A percentile compares a stretch with the other conserved stretches of the same genome.
Evolutionary conservation across 83 land plant species (phyloP).

Genomic region (Thuja plicata): DNA sequence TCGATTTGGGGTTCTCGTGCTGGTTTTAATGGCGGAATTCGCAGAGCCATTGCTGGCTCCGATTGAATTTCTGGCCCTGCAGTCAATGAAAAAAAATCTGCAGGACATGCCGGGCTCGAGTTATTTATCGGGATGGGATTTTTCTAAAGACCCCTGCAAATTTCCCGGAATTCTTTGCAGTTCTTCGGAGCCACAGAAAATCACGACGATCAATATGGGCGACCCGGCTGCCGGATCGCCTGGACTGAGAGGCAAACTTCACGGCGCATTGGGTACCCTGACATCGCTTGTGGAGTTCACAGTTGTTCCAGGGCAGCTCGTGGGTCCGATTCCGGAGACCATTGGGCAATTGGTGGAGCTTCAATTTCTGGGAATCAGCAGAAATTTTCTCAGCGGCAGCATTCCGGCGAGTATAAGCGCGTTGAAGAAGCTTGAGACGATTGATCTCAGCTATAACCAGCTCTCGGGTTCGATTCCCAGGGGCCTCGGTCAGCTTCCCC

Average conservation of each 20-base stretch:
- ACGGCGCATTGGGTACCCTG: conserved; percentile 42
- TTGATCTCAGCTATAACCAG: conserved; percentile 64
- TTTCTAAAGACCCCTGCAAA: conserved; percentile 52
- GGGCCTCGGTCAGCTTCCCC: conserved; percentile 27
- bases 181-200: conserved; percentile 22
- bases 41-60: conserved; percentile 46
- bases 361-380: conserved; percentile 57
- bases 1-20: neutral
- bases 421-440: conserved; percentile 37
- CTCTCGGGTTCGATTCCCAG: conserved; percentile 53
- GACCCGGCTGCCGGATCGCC: conserved; percentile 70
- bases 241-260: conserved; percentile 49
- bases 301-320: conserved; percentile 50
- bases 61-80: conserved; percentile 62
- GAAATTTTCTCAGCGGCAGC: conserved; percentile 49
- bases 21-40: neutral
- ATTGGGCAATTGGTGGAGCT: conserved; percentile 39
- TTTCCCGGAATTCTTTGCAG: conserved; percentile 61
- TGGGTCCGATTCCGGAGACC: conserved; percentile 50
- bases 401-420: conserved; percentile 46
- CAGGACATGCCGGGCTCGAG: conserved; percentile 33
- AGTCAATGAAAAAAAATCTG: conserved; percentile 30
- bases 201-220: conserved; percentile 58
- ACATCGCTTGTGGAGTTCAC: conserved; percentile 44
- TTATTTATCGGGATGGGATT: conserved; percentile 59